Evolutionary conservation across 192 early-diverging fungal species (phyloP), one percentile per base, ranked within the genome.

Genomic region (Podila epicladia): DNA sequence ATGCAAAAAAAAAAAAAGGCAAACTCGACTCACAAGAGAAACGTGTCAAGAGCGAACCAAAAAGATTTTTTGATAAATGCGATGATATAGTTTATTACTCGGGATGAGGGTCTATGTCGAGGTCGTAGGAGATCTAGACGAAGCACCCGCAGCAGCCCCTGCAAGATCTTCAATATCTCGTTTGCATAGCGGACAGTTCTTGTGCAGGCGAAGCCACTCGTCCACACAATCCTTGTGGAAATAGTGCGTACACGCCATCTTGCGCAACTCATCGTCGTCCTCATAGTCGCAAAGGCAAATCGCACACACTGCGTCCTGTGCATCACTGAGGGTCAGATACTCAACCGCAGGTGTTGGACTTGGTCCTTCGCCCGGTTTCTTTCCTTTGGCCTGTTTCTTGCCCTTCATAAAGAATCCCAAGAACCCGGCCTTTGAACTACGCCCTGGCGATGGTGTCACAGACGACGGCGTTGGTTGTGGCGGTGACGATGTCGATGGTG

Each of bases 161-260:
- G 77, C 72, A 37, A 84, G 83, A 51, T 84, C 82, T 20, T 82
- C 83, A 49, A 82, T 83, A 65, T 89, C 89, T 32, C 82, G 85
- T 58, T 93, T 92, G 74, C 94, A 96, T 49, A 95, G 83, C 24
- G 94, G 94, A 70, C 94, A 96, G 11, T 86, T 84, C 64, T 85
- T 85, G 75, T 94, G 93, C 58, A 94, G 77, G 37, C 86, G 85
- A 58, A 96, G 83, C 94, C 94, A 96, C 77, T 93, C 92, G 68
- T 93, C 90, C 3, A 95, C 93, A 75, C 94, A 96, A 13, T 89
- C 84, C 80, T 90, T 90, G 78, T 96, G 94, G 82, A 96, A 93
- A 71, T 94, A 93, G 83, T 96, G 94, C 8, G 73, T 84, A 79
- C 94, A 96, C 65, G 84, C 87, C 83, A 95, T 82, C 74, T 90